These are phyloP conservation scores for Simplicillium sp. DNA, from an alignment of 2,329 filamentous ascomycete species.

Conservation along the genomic window DNA sequence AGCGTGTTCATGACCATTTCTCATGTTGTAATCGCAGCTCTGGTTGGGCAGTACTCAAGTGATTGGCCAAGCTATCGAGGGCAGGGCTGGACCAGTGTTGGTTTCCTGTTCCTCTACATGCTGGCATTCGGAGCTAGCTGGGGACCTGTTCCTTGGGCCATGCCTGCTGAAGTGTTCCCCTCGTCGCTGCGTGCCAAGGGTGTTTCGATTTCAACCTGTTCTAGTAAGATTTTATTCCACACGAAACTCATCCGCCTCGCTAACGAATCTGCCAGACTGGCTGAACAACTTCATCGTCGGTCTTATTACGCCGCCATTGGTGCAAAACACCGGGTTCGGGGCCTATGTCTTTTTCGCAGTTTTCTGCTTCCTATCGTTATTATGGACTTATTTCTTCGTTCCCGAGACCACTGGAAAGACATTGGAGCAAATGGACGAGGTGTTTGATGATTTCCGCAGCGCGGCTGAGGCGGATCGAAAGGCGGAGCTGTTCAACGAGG, in stretches of 20 bases:
- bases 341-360: constrained; percentile 51
- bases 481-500: too few species aligned
- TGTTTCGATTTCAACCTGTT: constrained; percentile 43
- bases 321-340: constrained; percentile 37
- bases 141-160: constrained; percentile 40
- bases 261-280: constrained; percentile 28
- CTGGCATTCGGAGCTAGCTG: constrained; percentile 49
- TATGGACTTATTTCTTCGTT: constrained; percentile 43
- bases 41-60: constrained; percentile 14
- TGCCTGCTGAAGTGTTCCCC: constrained; percentile 51
- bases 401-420: constrained; percentile 47
- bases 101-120: constrained; percentile 39
- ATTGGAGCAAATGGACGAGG: constrained; percentile 43
- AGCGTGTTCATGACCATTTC: constrained; percentile 16
- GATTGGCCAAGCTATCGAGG: constrained; percentile 15
- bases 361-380: constrained; percentile 46
- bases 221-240: constrained; percentile 21
- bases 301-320: constrained; percentile 48
- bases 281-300: constrained; percentile 54
- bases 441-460: constrained; percentile 13
- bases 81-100: constrained; percentile 17
- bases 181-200: constrained; percentile 53
- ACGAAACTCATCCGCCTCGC: too few species aligned
- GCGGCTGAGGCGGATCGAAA: too few species aligned
- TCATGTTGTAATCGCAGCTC: constrained; percentile 15